phyloP scores from a whole-genome alignment of 2,329 filamentous ascomycete species.

The Drechslera avenae region DNA sequence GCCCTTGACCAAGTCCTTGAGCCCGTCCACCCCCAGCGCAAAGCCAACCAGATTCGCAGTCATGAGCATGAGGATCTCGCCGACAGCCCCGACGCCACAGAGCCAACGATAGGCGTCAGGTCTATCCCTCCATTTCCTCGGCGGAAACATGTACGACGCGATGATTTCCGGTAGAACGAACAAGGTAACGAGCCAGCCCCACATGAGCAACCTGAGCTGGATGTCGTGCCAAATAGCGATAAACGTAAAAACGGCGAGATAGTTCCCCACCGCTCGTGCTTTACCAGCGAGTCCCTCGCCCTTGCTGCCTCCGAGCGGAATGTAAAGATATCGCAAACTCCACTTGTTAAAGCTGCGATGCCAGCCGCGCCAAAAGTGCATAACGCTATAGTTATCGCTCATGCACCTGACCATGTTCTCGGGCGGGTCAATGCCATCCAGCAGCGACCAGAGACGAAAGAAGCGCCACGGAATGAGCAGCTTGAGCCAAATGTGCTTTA shows the following conservation, averaged over 20 bases:
- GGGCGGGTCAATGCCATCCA: slow-evolving; percentile 90
- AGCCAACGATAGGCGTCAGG: slow-evolving; percentile 79
- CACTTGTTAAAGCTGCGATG: slow-evolving; percentile 95
- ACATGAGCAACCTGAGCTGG: slow-evolving; percentile 84
- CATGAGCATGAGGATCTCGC: slow-evolving; percentile 94
- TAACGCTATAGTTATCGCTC: slow-evolving; percentile 88
- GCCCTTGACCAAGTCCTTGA: slow-evolving; percentile 74
- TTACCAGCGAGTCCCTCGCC: slow-evolving; percentile 48
- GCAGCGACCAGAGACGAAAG: slow-evolving; percentile 92
- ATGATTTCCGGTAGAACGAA: slow-evolving; percentile 91
- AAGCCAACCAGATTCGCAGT: slow-evolving; percentile 93
- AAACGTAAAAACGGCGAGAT: slow-evolving; percentile 88
- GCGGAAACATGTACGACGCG: slow-evolving; percentile 73
- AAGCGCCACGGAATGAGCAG: slow-evolving; percentile 96
- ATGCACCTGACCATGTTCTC: slow-evolving; percentile 99
- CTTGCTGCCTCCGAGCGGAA: slow-evolving; percentile 79
- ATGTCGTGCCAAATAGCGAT: slow-evolving; percentile 99
- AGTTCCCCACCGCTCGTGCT: slow-evolving; percentile 71
- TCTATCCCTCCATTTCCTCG: slow-evolving; percentile 68
- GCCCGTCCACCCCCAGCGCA: slow-evolving; percentile 85
- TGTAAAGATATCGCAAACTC: slow-evolving; percentile 90
- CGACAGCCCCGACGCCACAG: slow-evolving; percentile 79
- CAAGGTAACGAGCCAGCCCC: slow-evolving; percentile 94
- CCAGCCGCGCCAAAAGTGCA: slow-evolving; percentile 95
- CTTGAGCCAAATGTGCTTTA: slow-evolving; percentile 98